phyloP scores from a whole-genome alignment of 2,329 filamentous ascomycete species.

The Pestalotiopsis sp. region DNA sequence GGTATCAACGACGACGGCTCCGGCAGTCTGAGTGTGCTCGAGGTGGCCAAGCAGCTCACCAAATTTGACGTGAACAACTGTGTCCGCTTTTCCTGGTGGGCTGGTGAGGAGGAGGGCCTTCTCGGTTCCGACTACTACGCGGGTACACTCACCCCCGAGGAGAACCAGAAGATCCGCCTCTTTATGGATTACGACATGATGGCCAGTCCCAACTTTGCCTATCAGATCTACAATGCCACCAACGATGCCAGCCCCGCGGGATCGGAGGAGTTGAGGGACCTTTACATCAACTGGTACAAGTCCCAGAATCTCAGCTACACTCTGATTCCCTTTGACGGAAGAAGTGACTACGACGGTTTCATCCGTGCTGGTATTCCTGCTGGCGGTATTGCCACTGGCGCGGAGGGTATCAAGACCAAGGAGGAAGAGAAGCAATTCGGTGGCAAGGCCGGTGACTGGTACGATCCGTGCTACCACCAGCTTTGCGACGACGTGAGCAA shows the following conservation, averaged over 20 bases:
- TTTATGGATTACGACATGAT: conserved; percentile 76
- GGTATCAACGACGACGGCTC: conserved; percentile 82
- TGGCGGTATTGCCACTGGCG: conserved; percentile 77
- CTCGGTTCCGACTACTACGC: conserved; percentile 67
- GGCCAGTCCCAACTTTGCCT: conserved; percentile 66
- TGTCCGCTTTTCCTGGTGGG: conserved; percentile 70
- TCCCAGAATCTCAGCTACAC: conserved; percentile 65
- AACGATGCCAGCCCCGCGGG: conserved; percentile 72
- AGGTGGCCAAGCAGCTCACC: conserved; percentile 62
- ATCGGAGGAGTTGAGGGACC: conserved; percentile 67
- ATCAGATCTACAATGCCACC: conserved; percentile 72
- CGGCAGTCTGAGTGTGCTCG: conserved; percentile 63
- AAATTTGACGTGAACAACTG: conserved; percentile 65
- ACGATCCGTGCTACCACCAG: conserved; percentile 64
- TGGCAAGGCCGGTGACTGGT: conserved; percentile 65
- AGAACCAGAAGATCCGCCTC: conserved; percentile 64
- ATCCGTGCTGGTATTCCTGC: conserved; percentile 72
- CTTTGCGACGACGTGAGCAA: conserved; percentile 63
- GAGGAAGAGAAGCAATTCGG: conserved; percentile 70
- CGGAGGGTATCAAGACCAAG: conserved; percentile 74
- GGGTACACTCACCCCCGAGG: conserved; percentile 52
- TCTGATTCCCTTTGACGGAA: conserved; percentile 75
- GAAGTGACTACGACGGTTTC: conserved; percentile 80
- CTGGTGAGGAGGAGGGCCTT: conserved; percentile 68
- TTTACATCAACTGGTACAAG: conserved; percentile 71